A percentile compares a stretch with the other conserved stretches of the same genome.
Conservation (phyloP, 1,284 basidiomycete species). For the Ceratobasidium sp. region DNA sequence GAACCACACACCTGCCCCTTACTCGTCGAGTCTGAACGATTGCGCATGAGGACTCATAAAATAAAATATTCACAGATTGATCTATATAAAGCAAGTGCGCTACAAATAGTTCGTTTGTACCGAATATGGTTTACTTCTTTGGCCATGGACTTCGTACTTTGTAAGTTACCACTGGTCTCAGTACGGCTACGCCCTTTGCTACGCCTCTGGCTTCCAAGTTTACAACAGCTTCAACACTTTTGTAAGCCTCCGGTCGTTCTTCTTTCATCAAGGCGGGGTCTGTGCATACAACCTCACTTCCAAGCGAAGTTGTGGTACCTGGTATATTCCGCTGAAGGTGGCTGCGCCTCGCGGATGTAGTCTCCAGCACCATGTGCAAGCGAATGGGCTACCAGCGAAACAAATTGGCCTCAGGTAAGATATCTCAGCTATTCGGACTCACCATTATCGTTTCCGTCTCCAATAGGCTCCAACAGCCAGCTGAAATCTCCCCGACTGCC, state of each 20-base stretch:
- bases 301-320: conserved; percentile 50
- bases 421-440: too few species aligned
- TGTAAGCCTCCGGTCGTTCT: conserved; percentile 54
- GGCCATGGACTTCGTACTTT: conserved; percentile 46
- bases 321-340: conserved; percentile 49
- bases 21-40: too few species aligned
- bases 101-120: too few species aligned
- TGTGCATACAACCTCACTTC: conserved; percentile 52
- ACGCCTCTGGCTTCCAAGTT: conserved; percentile 50
- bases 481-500: conserved; percentile 53
- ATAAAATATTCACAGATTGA: too few species aligned
- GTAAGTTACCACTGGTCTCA: conserved; percentile 51
- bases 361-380: conserved; percentile 54
- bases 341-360: conserved; percentile 49
- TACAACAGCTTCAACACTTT: conserved; percentile 51
- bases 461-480: conserved; percentile 51
- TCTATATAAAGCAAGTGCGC: too few species aligned
- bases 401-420: too few species aligned
- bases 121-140: neutral
- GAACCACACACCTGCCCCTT: too few species aligned
- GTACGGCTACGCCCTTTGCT: conserved; percentile 47
- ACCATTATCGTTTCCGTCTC: conserved; percentile 52
- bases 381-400: conserved; percentile 52
- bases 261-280: conserved; percentile 52
- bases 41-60: too few species aligned